phyloP scores from a whole-genome alignment of 805 yeast genomes.

The Groenewaldozyma salmanticensis region DNA sequence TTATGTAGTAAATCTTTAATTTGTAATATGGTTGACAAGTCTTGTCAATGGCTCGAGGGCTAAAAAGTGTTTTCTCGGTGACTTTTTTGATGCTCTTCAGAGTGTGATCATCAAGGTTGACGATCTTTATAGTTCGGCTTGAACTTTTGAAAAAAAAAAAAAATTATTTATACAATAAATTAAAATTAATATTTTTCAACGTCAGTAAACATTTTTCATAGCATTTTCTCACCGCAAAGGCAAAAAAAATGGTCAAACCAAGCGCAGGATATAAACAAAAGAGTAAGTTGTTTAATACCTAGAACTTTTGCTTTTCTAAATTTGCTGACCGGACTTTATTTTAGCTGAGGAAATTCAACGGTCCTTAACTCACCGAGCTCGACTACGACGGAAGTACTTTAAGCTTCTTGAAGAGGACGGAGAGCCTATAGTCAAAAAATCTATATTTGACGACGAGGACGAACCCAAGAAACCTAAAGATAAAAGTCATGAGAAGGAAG shows the following conservation, averaged over 20 bases:
- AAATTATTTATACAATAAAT: too few species aligned
- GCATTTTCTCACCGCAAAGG: neutral
- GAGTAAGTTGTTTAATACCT: slow-evolving; percentile 25
- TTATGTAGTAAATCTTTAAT: too few species aligned
- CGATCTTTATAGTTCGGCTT: too few species aligned
- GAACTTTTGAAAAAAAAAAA: too few species aligned
- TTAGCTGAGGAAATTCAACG: slow-evolving; percentile 56
- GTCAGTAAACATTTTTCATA: too few species aligned
- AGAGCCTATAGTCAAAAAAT: slow-evolving; percentile 33
- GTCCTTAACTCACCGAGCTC: slow-evolving; percentile 69
- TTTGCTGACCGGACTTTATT: slow-evolving; percentile 1
- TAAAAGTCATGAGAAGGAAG: slow-evolving; percentile 14
- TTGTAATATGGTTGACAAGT: too few species aligned
- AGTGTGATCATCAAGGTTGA: too few species aligned
- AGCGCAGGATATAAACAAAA: slow-evolving; percentile 22
- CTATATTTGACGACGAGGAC: slow-evolving; percentile 5
- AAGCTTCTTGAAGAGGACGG: slow-evolving; percentile 72
- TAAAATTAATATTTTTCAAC: too few species aligned
- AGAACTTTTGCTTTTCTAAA: slow-evolving; percentile 10
- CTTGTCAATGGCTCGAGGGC: too few species aligned
- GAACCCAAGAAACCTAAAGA: slow-evolving; percentile 4
- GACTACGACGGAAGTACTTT: slow-evolving; percentile 72
- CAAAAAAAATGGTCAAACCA: neutral
- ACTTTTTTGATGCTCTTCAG: too few species aligned
- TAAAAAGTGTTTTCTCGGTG: too few species aligned